These are phyloP conservation scores for Thelonectria olida DNA, from an alignment of 2,329 filamentous ascomycete species.

Conservation along the genomic window DNA sequence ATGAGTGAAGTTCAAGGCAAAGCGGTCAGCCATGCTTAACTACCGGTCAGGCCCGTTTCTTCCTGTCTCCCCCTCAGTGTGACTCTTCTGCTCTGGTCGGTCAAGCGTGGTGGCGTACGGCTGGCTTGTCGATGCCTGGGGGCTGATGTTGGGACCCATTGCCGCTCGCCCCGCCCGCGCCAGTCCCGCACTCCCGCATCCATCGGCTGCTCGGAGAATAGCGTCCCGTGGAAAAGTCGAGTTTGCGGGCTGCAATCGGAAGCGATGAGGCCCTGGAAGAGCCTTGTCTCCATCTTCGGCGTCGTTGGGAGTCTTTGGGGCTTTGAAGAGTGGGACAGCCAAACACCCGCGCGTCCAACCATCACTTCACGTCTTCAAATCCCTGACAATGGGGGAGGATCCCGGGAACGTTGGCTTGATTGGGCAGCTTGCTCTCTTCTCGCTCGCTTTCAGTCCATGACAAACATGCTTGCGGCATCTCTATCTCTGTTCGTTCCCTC, in stretches of 20 bases:
- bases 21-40: slow-evolving; percentile 14
- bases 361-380: not conserved
- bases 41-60: not conserved
- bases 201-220: slow-evolving; percentile 4
- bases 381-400: slow-evolving; percentile 6
- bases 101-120: not conserved
- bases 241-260: slow-evolving; percentile 1
- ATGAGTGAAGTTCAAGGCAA: not conserved
- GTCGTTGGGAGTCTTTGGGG: not conserved
- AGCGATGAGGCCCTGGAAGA: not conserved
- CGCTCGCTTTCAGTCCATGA: not conserved
- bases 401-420: slow-evolving; percentile 7
- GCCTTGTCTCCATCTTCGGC: not conserved
- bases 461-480: no score
- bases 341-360: not conserved
- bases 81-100: not conserved
- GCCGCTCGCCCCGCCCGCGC: slow-evolving; percentile 12
- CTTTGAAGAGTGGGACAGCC: slow-evolving; percentile 1
- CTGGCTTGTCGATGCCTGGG: slow-evolving; percentile 3
- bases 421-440: slow-evolving; percentile 14
- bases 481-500: no score
- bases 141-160: no score
- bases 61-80: not conserved
- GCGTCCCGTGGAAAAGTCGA: slow-evolving; percentile 1
- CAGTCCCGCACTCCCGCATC: slow-evolving; percentile 9